Percentiles rank a stretch among this genome's conserved stretches.
Conservation (phyloP, 495 filamentous ascomycete species). For the Trichoderma erinaceum region DNA sequence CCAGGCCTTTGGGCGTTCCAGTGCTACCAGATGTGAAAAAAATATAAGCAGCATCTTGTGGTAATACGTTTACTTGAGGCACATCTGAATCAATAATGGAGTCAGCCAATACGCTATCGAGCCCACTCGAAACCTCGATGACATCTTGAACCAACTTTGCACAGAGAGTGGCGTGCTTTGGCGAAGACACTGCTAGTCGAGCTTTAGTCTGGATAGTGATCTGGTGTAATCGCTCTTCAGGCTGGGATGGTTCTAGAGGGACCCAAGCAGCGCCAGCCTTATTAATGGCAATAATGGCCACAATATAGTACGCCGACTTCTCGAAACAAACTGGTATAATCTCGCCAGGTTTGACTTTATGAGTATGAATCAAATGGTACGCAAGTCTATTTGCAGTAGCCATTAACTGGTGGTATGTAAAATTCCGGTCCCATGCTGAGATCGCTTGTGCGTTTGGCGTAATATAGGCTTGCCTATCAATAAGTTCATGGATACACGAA, state of each 20-base stretch:
- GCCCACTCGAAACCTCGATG: constrained; percentile 45
- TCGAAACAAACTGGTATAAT: background rate
- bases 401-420: constrained; percentile 26
- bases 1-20: background rate
- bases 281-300: background rate
- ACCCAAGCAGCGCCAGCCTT: background rate
- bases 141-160: constrained; percentile 32
- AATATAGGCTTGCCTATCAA: background rate
- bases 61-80: background rate
- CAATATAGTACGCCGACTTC: background rate
- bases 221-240: background rate
- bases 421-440: no score
- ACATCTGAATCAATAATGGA: background rate
- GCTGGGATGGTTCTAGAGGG: background rate
- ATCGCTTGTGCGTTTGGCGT: constrained; percentile 20
- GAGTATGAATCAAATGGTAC: background rate
- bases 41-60: background rate
- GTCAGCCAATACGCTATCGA: constrained; percentile 16
- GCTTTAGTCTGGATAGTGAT: background rate
- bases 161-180: background rate
- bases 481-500: background rate
- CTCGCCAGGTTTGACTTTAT: background rate
- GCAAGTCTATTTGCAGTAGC: background rate
- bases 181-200: constrained; percentile 39
- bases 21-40: background rate